phyloP scores from a whole-genome alignment of 2,329 filamentous ascomycete species.

The Coniosporium tulheliwenetii region DNA sequence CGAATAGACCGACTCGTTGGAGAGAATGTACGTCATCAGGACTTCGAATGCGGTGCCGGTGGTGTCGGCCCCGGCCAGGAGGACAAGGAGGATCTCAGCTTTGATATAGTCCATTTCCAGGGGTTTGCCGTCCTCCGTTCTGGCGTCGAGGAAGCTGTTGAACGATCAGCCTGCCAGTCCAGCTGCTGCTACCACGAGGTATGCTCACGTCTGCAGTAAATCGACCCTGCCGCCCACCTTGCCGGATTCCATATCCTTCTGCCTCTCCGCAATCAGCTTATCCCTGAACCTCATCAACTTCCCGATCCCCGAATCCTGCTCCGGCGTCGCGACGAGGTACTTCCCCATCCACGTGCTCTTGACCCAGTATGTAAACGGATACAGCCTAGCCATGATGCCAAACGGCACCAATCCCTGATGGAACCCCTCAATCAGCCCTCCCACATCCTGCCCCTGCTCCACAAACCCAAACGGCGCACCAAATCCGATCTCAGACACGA shows the following conservation, averaged over 20 bases:
- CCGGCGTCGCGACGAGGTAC: slow-evolving; percentile 36
- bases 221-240: slow-evolving; percentile 31
- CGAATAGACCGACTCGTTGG: slow-evolving; percentile 29
- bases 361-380: slow-evolving; percentile 39
- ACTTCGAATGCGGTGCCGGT: slow-evolving; percentile 30
- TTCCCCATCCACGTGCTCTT: slow-evolving; percentile 37
- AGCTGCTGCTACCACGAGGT: slow-evolving; percentile 3
- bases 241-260: slow-evolving; percentile 30
- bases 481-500: slow-evolving; percentile 41
- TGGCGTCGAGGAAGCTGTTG: slow-evolving; percentile 18
- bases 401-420: slow-evolving; percentile 36
- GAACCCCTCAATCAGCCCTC: slow-evolving; percentile 37
- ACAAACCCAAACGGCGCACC: slow-evolving; percentile 41
- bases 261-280: slow-evolving; percentile 32
- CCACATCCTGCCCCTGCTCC: slow-evolving; percentile 34
- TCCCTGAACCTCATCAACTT: slow-evolving; percentile 43
- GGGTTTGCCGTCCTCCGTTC: slow-evolving; percentile 23
- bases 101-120: slow-evolving; percentile 35
- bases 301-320: slow-evolving; percentile 38
- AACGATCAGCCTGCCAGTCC: background rate
- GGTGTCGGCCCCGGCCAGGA: slow-evolving; percentile 36
- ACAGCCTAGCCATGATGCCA: slow-evolving; percentile 34
- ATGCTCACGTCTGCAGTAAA: slow-evolving; percentile 33
- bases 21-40: slow-evolving; percentile 30
- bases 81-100: slow-evolving; percentile 35